Percentiles rank a stretch among this genome's conserved stretches.
These are phyloP conservation scores for Botryotinia globosa DNA, from an alignment of 2,329 filamentous ascomycete species.

Conservation along the genomic window DNA sequence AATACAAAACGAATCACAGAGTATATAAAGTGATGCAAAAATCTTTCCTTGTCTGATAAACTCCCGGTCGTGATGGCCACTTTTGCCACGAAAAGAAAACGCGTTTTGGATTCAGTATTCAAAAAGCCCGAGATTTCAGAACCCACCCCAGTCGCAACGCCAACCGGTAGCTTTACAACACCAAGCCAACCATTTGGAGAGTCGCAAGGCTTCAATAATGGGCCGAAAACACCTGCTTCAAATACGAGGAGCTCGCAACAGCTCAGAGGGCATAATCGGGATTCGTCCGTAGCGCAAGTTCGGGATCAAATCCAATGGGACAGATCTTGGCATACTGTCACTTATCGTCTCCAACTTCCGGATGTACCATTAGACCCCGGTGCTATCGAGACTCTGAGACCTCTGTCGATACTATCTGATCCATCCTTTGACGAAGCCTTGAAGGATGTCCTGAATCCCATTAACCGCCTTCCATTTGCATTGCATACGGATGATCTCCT, in stretches of 20 bases:
- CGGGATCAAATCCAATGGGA: constrained; percentile 54
- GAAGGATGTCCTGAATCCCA: constrained; percentile 51
- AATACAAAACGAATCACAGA: not conserved
- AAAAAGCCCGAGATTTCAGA: constrained; percentile 30
- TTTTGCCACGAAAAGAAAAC: constrained; percentile 27
- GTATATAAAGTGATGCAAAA: not conserved
- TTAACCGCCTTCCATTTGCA: constrained; percentile 47
- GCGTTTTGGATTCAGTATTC: constrained; percentile 39
- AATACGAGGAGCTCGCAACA: constrained; percentile 2
- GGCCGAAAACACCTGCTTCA: constrained; percentile 2
- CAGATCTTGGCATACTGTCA: constrained; percentile 61
- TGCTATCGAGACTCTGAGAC: constrained; percentile 25
- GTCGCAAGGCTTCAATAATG: constrained; percentile 18
- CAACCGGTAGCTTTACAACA: constrained; percentile 29
- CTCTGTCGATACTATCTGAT: constrained; percentile 35
- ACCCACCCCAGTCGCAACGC: constrained; percentile 35
- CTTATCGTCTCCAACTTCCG: constrained; percentile 55
- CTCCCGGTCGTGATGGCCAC: constrained; percentile 9
- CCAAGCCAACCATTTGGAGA: constrained; percentile 33
- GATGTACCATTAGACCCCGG: constrained; percentile 49
- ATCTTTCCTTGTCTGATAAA: not conserved
- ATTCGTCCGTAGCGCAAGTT: constrained; percentile 24
- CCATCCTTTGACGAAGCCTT: constrained; percentile 50
- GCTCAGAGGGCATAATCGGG: not conserved
- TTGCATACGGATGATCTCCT: constrained; percentile 55